A percentile compares a stretch with the other conserved stretches of the same genome.
Evolutionary conservation across 306 rosid genomes (phyloP).

Genomic region (Medicago ruthenica): DNA sequence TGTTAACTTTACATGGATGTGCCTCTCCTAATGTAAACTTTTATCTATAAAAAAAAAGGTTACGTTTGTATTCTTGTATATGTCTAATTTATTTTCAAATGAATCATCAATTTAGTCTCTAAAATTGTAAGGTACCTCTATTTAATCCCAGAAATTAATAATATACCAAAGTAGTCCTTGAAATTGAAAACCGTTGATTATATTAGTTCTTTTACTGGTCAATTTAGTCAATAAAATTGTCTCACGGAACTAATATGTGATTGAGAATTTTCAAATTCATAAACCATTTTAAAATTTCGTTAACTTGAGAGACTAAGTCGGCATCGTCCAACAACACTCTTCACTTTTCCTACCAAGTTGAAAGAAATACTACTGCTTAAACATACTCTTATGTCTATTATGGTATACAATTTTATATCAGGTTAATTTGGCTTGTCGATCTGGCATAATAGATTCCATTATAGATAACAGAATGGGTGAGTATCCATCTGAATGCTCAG

Average conservation of each 20-base stretch:
- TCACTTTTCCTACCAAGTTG: neutral
- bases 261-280: too few species aligned
- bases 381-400: neutral
- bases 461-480: conserved; percentile 67
- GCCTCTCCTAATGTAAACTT: neutral
- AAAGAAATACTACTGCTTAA: neutral
- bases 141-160: too few species aligned
- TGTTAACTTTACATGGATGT: neutral
- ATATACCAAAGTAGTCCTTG: too few species aligned
- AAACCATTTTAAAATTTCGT: too few species aligned
- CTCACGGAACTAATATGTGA: too few species aligned
- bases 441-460: conserved; percentile 56
- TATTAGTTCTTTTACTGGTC: neutral
- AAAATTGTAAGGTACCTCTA: too few species aligned
- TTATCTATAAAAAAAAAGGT: neutral
- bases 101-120: too few species aligned
- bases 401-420: conserved; percentile 38
- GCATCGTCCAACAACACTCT: neutral
- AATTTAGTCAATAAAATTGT: too few species aligned
- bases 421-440: conserved; percentile 63
- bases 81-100: too few species aligned
- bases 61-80: neutral
- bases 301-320: neutral
- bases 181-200: neutral
- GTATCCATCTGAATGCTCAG: conserved; percentile 59